These are phyloP conservation scores for Cladorrhinum sp. DNA, from an alignment of 2,329 filamentous ascomycete species.

Conservation along the genomic window DNA sequence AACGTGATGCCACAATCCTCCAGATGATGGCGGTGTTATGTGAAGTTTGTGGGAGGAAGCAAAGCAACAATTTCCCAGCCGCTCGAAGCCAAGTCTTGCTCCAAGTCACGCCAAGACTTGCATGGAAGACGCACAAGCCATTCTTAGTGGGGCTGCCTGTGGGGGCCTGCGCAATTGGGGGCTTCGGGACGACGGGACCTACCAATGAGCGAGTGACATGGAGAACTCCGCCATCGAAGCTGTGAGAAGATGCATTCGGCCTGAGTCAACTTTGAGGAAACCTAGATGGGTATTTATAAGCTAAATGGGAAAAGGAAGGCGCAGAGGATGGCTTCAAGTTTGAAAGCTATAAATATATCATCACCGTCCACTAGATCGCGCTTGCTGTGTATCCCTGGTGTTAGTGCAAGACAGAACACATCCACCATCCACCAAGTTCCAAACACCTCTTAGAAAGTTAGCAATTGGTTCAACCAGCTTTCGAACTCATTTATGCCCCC, in stretches of 20 bases:
- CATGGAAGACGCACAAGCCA: background rate
- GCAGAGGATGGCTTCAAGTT: background rate
- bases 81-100: background rate
- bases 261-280: background rate
- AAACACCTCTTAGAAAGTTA: background rate
- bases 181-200: background rate
- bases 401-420: background rate
- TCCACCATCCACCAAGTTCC: background rate
- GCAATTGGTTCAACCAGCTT: background rate
- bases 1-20: background rate
- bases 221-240: slow-evolving; percentile 4
- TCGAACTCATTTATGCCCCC: background rate
- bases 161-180: background rate
- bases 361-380: background rate
- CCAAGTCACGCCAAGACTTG: background rate
- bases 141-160: background rate
- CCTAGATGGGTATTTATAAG: background rate
- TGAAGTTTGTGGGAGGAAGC: slow-evolving; percentile 1
- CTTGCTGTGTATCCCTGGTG: background rate
- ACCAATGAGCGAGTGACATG: background rate
- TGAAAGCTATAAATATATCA: background rate
- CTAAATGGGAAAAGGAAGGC: background rate
- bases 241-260: slow-evolving; percentile 2
- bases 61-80: slow-evolving; percentile 7
- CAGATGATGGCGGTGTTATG: background rate